Conservation (phyloP, 176 grass and related monocot genomes). For the Hordeum marinum region DNA sequence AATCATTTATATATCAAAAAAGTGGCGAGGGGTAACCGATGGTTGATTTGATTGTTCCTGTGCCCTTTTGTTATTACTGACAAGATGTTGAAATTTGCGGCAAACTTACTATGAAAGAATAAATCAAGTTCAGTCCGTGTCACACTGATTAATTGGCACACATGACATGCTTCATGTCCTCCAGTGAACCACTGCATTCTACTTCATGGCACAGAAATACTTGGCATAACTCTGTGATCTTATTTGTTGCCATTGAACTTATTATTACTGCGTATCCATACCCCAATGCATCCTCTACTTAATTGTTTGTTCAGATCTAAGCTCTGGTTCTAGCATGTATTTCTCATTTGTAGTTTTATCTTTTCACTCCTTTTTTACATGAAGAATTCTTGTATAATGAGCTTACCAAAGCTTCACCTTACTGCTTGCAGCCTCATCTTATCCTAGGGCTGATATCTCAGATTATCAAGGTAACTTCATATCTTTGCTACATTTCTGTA, state of each 20-base stretch:
- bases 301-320: not conserved
- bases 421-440: slow-evolving; percentile 82
- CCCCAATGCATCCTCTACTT: not conserved
- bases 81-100: slow-evolving; percentile 12
- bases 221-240: not conserved
- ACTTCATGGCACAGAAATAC: not conserved
- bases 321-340: not conserved
- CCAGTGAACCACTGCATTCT: not conserved
- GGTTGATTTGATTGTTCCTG: not conserved
- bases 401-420: slow-evolving; percentile 8
- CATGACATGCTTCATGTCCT: not conserved
- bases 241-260: not conserved
- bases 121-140: not conserved
- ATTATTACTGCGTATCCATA: not conserved
- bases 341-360: not conserved
- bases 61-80: slow-evolving; percentile 4
- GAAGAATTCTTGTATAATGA: not conserved
- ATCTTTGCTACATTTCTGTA: not conserved
- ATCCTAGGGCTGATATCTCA: slow-evolving; percentile 95
- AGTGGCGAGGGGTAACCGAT: slow-evolving; percentile 21
- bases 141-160: not conserved
- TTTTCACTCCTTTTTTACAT: slow-evolving; percentile 1
- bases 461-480: slow-evolving; percentile 71
- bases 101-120: not conserved
- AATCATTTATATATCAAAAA: slow-evolving; percentile 12